Percentiles rank a stretch among this genome's conserved stretches.
Evolutionary conservation across 2,329 filamentous ascomycete species (phyloP).

Genomic region (Cladosporium oxysporum): DNA sequence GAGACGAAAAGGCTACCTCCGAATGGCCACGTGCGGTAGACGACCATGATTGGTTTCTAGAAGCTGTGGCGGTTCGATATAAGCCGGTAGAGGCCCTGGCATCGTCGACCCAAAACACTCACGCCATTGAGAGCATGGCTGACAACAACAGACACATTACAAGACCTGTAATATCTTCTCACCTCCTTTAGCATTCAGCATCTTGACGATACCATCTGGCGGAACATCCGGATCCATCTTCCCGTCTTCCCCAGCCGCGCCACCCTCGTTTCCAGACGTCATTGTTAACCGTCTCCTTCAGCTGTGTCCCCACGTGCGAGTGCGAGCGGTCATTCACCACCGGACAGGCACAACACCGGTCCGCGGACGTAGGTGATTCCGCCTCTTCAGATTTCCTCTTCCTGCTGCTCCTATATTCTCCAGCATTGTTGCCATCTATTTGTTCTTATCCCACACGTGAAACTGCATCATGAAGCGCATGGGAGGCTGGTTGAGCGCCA

Average conservation of each 20-base stretch:
- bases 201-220: not conserved
- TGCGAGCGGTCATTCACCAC: not conserved
- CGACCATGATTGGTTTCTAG: not conserved
- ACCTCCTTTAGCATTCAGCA: not conserved
- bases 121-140: not conserved
- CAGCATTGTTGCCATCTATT: not conserved
- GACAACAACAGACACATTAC: not conserved
- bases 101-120: not conserved
- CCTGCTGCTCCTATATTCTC: not conserved
- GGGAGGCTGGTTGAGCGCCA: conserved; percentile 44
- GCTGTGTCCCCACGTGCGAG: not conserved
- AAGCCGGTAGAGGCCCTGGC: not conserved
- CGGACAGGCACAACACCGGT: conserved; percentile 10
- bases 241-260: conserved; percentile 2
- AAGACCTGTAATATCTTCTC: not conserved
- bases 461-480: conserved; percentile 33
- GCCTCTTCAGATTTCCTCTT: not conserved
- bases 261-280: not conserved
- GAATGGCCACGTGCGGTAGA: not conserved
- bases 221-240: not conserved
- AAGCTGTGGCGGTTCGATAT: not conserved
- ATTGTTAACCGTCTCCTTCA: not conserved
- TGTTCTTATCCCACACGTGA: not conserved
- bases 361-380: not conserved
- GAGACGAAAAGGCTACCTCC: not conserved